phyloP scores from a whole-genome alignment of 2,329 filamentous ascomycete genomes.

The Akanthomyces uredinophilus region DNA sequence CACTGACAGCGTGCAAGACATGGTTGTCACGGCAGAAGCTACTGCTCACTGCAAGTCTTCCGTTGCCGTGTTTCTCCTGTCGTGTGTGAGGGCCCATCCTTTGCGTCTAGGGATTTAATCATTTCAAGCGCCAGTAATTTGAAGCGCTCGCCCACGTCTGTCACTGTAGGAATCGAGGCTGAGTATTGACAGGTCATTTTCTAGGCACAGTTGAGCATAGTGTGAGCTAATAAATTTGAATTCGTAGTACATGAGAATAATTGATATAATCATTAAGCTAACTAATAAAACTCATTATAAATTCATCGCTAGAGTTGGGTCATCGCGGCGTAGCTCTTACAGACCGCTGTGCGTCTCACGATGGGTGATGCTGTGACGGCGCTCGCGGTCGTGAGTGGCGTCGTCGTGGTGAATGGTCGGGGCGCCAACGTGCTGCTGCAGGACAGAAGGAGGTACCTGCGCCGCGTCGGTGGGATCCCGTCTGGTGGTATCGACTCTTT shows the following conservation, averaged over 20 bases:
- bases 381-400: slow-evolving; percentile 35
- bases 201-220: no score
- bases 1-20: no score
- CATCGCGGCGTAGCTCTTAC: slow-evolving; percentile 23
- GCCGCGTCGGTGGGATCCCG: slow-evolving; percentile 50
- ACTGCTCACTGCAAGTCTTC: no score
- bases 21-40: no score
- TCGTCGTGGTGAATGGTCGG: slow-evolving; percentile 43
- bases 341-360: slow-evolving; percentile 46
- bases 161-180: no score
- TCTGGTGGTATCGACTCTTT: not conserved
- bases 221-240: not conserved
- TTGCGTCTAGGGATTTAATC: no score
- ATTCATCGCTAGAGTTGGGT: slow-evolving; percentile 6
- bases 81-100: no score
- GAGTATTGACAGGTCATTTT: no score
- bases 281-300: slow-evolving; percentile 8
- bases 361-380: slow-evolving; percentile 42
- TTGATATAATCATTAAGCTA: slow-evolving; percentile 9
- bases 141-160: no score
- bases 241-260: not conserved
- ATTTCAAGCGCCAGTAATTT: no score
- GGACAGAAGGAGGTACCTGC: slow-evolving; percentile 51
- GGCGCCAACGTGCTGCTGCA: slow-evolving; percentile 42
- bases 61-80: no score